Percentiles rank a stretch among this genome's conserved stretches.
Evolutionary conservation across 495 filamentous ascomycete genomes (phyloP).

Genomic region (Halenospora varia): DNA sequence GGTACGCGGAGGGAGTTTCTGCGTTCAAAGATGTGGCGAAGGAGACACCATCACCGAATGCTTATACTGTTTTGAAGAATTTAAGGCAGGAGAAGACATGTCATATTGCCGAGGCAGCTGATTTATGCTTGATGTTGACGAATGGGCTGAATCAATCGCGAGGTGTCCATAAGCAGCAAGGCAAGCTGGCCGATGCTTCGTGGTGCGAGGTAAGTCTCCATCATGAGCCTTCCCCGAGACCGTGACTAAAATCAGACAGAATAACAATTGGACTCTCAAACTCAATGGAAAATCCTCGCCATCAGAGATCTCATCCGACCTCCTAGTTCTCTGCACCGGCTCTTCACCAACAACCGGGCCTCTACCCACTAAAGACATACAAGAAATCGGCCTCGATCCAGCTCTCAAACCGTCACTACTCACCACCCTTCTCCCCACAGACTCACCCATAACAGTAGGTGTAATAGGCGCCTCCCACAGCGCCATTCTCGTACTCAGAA

Average conservation of each 20-base stretch:
- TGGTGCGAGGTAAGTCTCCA: slow-evolving; percentile 14
- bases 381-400: slow-evolving; percentile 47
- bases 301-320: slow-evolving; percentile 27
- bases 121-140: slow-evolving; percentile 47
- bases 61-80: slow-evolving; percentile 43
- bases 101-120: slow-evolving; percentile 47
- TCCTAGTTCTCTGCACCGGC: slow-evolving; percentile 56
- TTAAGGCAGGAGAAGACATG: slow-evolving; percentile 52
- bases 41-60: slow-evolving; percentile 42
- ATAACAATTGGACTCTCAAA: slow-evolving; percentile 40
- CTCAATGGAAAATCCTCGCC: slow-evolving; percentile 29
- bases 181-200: slow-evolving; percentile 7
- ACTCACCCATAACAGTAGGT: slow-evolving; percentile 37
- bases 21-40: slow-evolving; percentile 46
- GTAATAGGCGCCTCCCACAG: slow-evolving; percentile 60
- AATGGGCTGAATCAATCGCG: slow-evolving; percentile 39
- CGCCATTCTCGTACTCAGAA: slow-evolving; percentile 57
- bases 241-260: no score
- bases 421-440: slow-evolving; percentile 33
- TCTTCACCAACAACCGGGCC: slow-evolving; percentile 39
- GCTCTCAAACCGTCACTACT: slow-evolving; percentile 52
- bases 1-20: slow-evolving; percentile 43
- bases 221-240: no score
- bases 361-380: slow-evolving; percentile 32
- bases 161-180: slow-evolving; percentile 12